These are phyloP conservation scores for Epichloe uncinata DNA, from an alignment of 2,329 filamentous ascomycete species.

Conservation along the genomic window DNA sequence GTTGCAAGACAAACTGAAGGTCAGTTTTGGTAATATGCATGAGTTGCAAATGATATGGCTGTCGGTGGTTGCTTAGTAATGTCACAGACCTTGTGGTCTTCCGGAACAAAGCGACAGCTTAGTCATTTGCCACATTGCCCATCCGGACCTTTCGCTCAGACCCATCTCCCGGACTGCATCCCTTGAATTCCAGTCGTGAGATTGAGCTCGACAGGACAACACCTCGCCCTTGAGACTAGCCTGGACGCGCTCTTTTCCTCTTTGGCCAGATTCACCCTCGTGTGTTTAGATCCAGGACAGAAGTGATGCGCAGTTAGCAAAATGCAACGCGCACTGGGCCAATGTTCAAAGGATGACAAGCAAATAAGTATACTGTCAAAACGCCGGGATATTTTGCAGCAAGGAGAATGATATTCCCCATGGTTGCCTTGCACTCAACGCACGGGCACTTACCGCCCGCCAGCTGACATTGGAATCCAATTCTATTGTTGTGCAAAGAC, in stretches of 20 bases:
- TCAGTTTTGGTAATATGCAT: no score
- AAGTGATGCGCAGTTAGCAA: background rate
- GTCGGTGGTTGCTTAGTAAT: no score
- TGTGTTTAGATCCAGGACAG: background rate
- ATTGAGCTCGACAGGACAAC: background rate
- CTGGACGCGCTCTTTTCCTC: background rate
- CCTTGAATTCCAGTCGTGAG: constrained; percentile 6
- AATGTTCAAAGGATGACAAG: background rate
- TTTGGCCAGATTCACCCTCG: background rate
- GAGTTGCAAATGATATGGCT: no score
- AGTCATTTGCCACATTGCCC: no score
- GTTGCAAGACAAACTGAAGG: no score
- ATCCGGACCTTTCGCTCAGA: no score
- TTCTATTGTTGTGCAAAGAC: background rate
- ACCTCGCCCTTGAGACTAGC: background rate
- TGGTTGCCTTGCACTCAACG: background rate
- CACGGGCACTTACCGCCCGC: background rate
- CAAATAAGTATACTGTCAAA: background rate
- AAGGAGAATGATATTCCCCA: background rate
- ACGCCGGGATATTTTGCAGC: background rate
- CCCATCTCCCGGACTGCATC: background rate
- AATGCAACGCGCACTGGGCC: background rate
- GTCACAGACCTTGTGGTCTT: no score
- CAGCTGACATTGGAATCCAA: background rate
- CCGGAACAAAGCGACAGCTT: no score